Evolutionary conservation across 805 yeast species (phyloP).

Genomic region (Lipomyces sp.): DNA sequence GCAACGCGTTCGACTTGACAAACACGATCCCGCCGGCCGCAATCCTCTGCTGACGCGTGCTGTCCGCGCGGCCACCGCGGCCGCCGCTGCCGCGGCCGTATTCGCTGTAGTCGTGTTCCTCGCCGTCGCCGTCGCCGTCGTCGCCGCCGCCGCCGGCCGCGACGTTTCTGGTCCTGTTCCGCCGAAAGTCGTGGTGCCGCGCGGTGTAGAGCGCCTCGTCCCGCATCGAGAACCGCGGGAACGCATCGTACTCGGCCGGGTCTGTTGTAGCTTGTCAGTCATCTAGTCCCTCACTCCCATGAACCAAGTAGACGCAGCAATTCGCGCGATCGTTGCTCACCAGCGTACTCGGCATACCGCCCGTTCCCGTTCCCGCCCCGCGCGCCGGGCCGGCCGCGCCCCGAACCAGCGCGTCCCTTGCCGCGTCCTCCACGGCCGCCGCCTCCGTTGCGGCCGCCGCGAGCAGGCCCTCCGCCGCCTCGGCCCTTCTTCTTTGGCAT

Average conservation of each 20-base stretch:
- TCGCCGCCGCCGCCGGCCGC: no score
- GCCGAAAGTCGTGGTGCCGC: background rate
- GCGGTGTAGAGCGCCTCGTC: slow-evolving; percentile 16
- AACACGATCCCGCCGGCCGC: no score
- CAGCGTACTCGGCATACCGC: no score
- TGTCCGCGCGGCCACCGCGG: background rate
- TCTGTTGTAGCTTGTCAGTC: background rate
- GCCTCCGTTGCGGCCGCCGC: background rate
- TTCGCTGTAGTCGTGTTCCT: no score
- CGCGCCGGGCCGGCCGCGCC: no score
- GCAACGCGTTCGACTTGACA: slow-evolving; percentile 5
- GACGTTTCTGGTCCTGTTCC: background rate
- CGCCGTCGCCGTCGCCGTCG: no score
- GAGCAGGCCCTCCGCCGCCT: slow-evolving; percentile 1
- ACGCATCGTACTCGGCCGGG: background rate
- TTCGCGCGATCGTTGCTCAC: no score
- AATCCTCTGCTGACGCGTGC: background rate
- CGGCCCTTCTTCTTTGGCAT: background rate
- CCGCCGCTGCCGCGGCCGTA: no score
- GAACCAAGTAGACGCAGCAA: no score
- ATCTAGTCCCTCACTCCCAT: no score
- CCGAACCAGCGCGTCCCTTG: background rate
- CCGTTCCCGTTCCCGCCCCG: no score
- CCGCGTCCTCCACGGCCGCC: background rate
- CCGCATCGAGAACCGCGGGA: slow-evolving; percentile 13